Conservation (phyloP, 495 filamentous ascomycete genomes). For the Cudoniella acicularis region DNA sequence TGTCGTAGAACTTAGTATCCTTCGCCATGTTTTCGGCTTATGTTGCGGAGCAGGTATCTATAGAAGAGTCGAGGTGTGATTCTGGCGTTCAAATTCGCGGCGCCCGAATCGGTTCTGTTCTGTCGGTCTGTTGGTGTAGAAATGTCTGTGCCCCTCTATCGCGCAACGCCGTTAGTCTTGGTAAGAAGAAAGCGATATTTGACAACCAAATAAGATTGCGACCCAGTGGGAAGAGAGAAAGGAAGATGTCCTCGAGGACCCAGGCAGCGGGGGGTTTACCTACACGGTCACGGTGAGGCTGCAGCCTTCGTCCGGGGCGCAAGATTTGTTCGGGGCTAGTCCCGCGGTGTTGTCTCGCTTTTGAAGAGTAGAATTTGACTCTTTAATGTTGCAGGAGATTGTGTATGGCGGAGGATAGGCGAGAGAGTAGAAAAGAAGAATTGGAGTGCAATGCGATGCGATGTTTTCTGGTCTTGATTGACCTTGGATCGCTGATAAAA, state of each 20-base stretch:
- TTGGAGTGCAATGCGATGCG: too few relatives aligned
- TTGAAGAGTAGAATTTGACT: not conserved
- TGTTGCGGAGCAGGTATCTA: constrained; percentile 15
- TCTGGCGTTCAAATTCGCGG: not conserved
- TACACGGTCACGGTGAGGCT: not conserved
- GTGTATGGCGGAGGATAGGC: not conserved
- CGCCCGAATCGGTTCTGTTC: not conserved
- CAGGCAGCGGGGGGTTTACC: constrained; percentile 6
- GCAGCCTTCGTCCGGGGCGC: not conserved
- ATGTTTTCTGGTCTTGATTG: not conserved
- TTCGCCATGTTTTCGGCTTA: constrained; percentile 70
- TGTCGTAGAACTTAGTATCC: constrained; percentile 84
- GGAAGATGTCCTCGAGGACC: not conserved
- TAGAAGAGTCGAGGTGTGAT: too few relatives aligned
- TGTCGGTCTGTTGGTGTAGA: not conserved
- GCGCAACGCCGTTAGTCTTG: not conserved
- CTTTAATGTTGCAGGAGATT: not conserved
- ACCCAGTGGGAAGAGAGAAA: not conserved
- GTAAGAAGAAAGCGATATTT: not conserved
- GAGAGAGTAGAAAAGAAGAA: not conserved
- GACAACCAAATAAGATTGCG: not conserved
- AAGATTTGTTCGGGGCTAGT: not conserved
- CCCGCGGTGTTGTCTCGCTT: not conserved
- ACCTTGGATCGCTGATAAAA: not conserved
- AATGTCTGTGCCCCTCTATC: not conserved